Conservation (phyloP, 179 eudicot genomes). For the Heliamphora pulchella region DNA sequence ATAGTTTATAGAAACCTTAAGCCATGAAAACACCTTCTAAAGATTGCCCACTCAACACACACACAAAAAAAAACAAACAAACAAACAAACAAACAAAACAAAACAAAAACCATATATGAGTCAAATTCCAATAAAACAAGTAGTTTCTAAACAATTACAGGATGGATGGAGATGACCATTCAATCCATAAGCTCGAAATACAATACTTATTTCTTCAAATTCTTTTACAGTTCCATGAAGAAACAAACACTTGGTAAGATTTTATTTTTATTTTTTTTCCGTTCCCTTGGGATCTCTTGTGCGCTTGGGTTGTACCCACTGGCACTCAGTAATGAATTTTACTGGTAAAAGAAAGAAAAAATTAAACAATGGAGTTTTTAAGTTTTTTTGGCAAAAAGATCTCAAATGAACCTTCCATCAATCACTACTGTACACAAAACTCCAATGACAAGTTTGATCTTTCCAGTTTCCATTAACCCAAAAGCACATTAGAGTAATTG, state of each 20-base stretch:
- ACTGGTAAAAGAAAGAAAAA: not conserved
- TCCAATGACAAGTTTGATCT: too few relatives aligned
- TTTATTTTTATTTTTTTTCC: not conserved
- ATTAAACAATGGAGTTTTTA: not conserved
- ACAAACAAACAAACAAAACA: too few relatives aligned
- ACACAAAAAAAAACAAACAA: too few relatives aligned
- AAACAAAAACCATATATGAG: not conserved
- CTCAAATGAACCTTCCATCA: too few relatives aligned
- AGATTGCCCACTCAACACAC: not conserved
- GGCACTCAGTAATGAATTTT: not conserved
- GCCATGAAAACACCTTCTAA: not conserved
- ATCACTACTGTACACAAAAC: too few relatives aligned
- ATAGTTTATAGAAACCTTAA: not conserved
- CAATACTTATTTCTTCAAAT: not conserved
- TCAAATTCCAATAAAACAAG: not conserved
- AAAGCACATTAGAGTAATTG: too few relatives aligned
- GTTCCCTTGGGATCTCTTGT: not conserved
- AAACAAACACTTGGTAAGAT: not conserved
- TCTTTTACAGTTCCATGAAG: not conserved
- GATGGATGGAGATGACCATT: not conserved
- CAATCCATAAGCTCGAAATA: not conserved
- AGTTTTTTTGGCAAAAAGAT: too few relatives aligned
- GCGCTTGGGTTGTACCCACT: not conserved
- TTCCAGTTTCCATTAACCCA: too few relatives aligned
- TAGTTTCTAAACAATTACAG: not conserved